phyloP scores from a whole-genome alignment of 352 stramenopile genomes.

The Pythium apleroticum region DNA sequence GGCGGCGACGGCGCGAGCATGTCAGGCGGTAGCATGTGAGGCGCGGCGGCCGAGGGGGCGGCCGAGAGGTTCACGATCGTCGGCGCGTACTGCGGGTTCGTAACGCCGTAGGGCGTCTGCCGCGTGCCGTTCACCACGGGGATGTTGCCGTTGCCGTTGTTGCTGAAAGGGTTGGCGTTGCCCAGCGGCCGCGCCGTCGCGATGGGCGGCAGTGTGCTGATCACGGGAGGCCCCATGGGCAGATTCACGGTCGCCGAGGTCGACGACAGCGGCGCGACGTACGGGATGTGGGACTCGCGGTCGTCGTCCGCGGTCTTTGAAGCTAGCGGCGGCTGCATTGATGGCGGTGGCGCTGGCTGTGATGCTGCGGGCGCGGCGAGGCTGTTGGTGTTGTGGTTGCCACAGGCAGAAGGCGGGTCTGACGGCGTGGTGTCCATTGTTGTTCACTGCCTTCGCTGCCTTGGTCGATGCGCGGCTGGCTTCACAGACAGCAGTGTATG shows the following conservation, averaged over 20 bases:
- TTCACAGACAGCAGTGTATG: background rate
- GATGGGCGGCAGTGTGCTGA: constrained; percentile 27
- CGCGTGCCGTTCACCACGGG: constrained; percentile 28
- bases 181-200: constrained; percentile 18
- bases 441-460: background rate
- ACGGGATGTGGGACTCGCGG: constrained; percentile 4
- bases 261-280: constrained; percentile 14
- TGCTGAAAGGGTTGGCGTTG: background rate
- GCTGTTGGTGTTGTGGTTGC: background rate
- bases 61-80: constrained; percentile 22
- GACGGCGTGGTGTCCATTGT: background rate
- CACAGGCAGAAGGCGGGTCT: background rate
- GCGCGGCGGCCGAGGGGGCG: constrained; percentile 16
- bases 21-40: constrained; percentile 11
- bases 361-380: background rate
- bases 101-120: constrained; percentile 10
- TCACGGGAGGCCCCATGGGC: constrained; percentile 12
- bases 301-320: background rate
- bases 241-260: constrained; percentile 21
- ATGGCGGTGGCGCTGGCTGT: background rate
- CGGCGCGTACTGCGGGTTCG: constrained; percentile 16
- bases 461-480: background rate
- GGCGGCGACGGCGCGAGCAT: constrained; percentile 17
- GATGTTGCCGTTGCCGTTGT: constrained; percentile 17
- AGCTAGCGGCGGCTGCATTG: background rate